Base-by-base conservation (phyloP, 73 alveolate species). In the Paramecium pentaurelia region DNA sequence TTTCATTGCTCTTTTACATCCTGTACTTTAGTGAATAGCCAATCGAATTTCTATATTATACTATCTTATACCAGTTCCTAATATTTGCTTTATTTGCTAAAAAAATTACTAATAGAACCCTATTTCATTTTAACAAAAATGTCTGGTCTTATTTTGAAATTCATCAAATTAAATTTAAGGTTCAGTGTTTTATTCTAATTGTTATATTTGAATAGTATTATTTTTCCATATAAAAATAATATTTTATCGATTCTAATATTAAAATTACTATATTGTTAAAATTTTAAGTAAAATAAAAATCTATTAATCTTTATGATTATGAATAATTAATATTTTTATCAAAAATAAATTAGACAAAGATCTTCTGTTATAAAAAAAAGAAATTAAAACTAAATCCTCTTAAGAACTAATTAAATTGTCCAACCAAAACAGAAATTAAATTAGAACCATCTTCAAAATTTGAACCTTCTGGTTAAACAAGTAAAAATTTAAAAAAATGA, bases 1-100 rank as follows among this genome's bases (percentile, higher is more conserved):
- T 89, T 89, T 89, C 92, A 89, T 89, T 38, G 94, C 94, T 25
- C 94, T 89, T 18, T 44, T 71, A 16, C 58, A 40, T 58, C 92
- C 92, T 20, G 94, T 44, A 22, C 59, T 42, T 73, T 83, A 71
- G 27, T 89, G 88, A 18, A 37, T 83, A 25, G 73, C 94, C 0
- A 89, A 83, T 73, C 94, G 75, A 25, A 89, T 92, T 18, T 44
- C 59, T 38, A 86, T 22, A 22, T 92, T 73, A 14, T 73, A 32
- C 10, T 12, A 37, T 12, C 40, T 40, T 0, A 6, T 80, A 80
- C 91, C 77, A 3, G 32, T 11, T 45, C 91, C 91, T 54, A 80
- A 80, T 14, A 11, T 1, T 80, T 80, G 45, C 5, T 80, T 77
- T 1, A 80, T 80, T 22, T 80, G 45, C 25, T 80, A 80, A 44